Evolutionary conservation across 495 filamentous ascomycete species (phyloP).

Genomic region (Penicillium ochrochloron): DNA sequence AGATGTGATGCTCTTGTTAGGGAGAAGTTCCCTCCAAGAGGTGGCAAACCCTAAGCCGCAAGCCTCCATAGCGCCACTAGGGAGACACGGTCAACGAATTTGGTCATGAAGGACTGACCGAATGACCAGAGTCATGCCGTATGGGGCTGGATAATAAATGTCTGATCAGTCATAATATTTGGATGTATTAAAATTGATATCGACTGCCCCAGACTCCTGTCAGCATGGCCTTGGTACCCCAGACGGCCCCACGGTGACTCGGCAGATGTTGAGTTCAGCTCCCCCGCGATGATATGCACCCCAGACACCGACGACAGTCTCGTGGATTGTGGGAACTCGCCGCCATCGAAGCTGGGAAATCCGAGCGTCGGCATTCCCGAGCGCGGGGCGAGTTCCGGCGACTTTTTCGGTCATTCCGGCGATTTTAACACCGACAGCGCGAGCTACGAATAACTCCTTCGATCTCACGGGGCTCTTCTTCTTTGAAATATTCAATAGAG

Average conservation of each 20-base stretch:
- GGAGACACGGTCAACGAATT: neutral
- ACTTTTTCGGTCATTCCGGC: conserved; percentile 10
- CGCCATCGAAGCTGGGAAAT: conserved; percentile 11
- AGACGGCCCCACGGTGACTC: conserved; percentile 8
- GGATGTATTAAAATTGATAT: neutral
- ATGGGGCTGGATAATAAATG: neutral
- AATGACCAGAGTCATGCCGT: neutral
- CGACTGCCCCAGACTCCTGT: neutral
- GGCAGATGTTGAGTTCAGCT: neutral
- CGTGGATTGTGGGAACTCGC: neutral
- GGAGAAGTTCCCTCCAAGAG: neutral
- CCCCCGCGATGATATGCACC: conserved; percentile 14
- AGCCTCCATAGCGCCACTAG: neutral
- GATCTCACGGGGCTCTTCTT: neutral
- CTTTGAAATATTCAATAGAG: conserved; percentile 1
- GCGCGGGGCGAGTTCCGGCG: conserved; percentile 13
- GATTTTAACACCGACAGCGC: neutral
- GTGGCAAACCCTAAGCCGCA: neutral
- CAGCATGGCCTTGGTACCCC: conserved; percentile 12
- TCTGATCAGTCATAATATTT: neutral
- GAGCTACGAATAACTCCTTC: neutral
- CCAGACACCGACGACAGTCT: conserved; percentile 1
- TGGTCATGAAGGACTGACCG: neutral
- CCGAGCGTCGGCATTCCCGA: conserved; percentile 22
- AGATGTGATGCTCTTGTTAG: neutral